Evolutionary conservation across 2,329 filamentous ascomycete genomes (phyloP).

Genomic region (Didymella glomerata): DNA sequence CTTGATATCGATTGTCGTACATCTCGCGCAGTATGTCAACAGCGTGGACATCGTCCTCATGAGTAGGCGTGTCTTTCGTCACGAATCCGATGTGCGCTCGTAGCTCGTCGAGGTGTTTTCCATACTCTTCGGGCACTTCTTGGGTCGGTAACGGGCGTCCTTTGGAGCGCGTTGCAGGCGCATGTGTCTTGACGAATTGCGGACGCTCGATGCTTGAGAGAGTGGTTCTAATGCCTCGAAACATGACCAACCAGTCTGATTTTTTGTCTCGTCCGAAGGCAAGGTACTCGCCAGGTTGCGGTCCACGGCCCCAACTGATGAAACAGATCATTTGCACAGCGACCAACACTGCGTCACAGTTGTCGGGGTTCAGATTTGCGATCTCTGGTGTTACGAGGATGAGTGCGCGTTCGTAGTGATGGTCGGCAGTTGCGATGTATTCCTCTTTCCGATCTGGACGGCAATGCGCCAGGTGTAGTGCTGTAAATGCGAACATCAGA

Average conservation of each 20-base stretch:
- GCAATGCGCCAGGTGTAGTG: constrained; percentile 36
- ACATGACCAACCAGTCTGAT: constrained; percentile 46
- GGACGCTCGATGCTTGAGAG: constrained; percentile 17
- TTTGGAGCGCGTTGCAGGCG: constrained; percentile 16
- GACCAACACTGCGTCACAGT: constrained; percentile 37
- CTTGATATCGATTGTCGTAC: constrained; percentile 35
- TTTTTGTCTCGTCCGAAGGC: constrained; percentile 36
- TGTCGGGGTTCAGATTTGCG: constrained; percentile 26
- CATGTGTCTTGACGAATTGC: constrained; percentile 22
- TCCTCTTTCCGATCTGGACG: constrained; percentile 29
- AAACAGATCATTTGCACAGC: constrained; percentile 41
- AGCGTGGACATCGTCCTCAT: constrained; percentile 20
- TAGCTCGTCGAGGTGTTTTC: constrained; percentile 32
- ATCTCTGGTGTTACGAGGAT: constrained; percentile 32
- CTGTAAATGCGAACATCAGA: constrained; percentile 38
- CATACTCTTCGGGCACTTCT: constrained; percentile 25
- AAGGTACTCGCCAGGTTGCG: constrained; percentile 41
- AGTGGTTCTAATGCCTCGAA: constrained; percentile 41
- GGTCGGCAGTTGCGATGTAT: constrained; percentile 32
- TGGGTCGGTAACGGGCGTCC: constrained; percentile 24
- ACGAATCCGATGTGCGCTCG: constrained; percentile 23
- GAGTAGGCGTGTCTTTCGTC: constrained; percentile 8
- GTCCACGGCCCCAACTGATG: constrained; percentile 36
- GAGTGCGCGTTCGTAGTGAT: constrained; percentile 36
- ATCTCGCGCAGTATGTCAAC: constrained; percentile 30